These are phyloP conservation scores for Santalum album DNA, from an alignment of 164 flowering plant species.

Conservation along the genomic window DNA sequence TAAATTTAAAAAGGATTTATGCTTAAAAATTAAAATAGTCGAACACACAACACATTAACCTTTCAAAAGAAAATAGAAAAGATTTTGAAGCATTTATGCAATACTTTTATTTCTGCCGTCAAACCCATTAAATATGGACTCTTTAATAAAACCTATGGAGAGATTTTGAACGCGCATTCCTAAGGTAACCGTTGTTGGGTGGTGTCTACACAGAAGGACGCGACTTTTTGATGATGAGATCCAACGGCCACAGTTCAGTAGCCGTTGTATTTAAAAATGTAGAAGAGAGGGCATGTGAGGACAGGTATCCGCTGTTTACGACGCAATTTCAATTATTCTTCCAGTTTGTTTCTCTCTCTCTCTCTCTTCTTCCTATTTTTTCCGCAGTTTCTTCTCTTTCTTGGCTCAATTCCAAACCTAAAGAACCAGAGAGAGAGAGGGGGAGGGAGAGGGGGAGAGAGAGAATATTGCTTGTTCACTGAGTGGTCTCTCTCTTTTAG, in stretches of 20 bases:
- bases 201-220: slow-evolving; percentile 13
- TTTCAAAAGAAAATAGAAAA: too few relatives aligned
- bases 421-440: background rate
- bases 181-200: slow-evolving; percentile 22
- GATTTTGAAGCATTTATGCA: too few relatives aligned
- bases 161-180: slow-evolving; percentile 16
- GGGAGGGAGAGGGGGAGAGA: background rate
- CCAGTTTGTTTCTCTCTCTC: background rate
- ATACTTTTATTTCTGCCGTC: too few relatives aligned
- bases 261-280: slow-evolving; percentile 63
- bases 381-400: background rate
- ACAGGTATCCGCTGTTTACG: slow-evolving; percentile 46
- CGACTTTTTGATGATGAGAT: slow-evolving; percentile 29
- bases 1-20: too few relatives aligned
- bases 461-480: background rate
- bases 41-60: too few relatives aligned
- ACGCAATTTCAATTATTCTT: slow-evolving; percentile 16
- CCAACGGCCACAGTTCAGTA: slow-evolving; percentile 52
- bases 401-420: background rate
- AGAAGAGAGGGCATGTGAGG: slow-evolving; percentile 17
- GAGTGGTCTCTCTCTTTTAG: slow-evolving; percentile 17
- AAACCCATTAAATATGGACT: too few relatives aligned
- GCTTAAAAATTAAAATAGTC: too few relatives aligned
- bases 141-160: too few relatives aligned
- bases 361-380: background rate